phyloP scores from a whole-genome alignment of 1,284 basidiomycete species.

The Irpex sp. region DNA sequence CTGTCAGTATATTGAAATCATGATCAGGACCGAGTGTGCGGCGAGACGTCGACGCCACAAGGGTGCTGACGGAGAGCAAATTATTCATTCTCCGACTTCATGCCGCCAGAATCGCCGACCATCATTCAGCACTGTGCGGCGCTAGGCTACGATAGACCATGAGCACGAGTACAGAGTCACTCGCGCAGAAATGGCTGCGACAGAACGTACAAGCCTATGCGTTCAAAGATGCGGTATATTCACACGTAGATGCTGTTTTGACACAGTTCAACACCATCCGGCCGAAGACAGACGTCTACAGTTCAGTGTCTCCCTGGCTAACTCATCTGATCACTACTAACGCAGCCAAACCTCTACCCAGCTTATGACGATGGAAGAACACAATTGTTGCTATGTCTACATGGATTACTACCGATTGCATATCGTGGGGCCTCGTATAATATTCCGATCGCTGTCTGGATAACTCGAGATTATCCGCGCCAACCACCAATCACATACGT shows the following conservation, averaged over 20 bases:
- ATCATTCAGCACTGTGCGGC: background rate
- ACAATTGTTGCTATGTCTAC: constrained; percentile 84
- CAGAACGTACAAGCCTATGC: constrained; percentile 67
- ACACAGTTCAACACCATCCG: constrained; percentile 61
- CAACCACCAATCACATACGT: constrained; percentile 90
- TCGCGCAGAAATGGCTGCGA: constrained; percentile 69
- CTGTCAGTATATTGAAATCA: background rate
- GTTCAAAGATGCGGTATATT: constrained; percentile 46
- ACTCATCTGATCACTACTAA: constrained; percentile 15
- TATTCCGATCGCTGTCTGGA: constrained; percentile 91
- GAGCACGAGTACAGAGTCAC: constrained; percentile 25
- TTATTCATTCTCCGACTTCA: background rate
- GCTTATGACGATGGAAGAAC: constrained; percentile 94
- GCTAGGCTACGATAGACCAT: constrained; percentile 10
- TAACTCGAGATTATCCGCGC: constrained; percentile 79
- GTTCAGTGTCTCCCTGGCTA: constrained; percentile 40
- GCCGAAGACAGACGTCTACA: constrained; percentile 93
- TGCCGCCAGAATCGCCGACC: background rate
- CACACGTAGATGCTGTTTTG: constrained; percentile 69
- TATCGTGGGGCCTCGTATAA: constrained; percentile 84
- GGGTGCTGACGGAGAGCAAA: constrained; percentile 2
- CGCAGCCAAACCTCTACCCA: constrained; percentile 27
- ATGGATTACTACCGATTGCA: constrained; percentile 88
- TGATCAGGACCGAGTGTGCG: background rate
- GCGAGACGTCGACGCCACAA: background rate